These are phyloP conservation scores for Delonix regia DNA, from an alignment of 306 rosid species.

Conservation along the genomic window DNA sequence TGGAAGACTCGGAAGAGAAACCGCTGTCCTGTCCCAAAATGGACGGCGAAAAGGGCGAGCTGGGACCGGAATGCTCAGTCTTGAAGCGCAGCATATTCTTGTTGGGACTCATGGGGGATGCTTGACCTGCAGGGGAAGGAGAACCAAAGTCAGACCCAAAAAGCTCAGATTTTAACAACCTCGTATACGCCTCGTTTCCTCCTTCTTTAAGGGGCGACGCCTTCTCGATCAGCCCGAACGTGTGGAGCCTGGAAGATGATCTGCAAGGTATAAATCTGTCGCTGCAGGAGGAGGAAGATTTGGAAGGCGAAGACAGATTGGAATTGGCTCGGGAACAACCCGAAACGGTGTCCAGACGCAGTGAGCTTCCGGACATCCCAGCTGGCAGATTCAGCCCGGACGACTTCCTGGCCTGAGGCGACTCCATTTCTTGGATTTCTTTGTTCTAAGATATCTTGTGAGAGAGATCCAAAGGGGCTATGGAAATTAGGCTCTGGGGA, in stretches of 20 bases:
- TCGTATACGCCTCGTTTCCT: constrained; percentile 73
- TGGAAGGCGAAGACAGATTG: constrained; percentile 56
- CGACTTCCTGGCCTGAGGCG: constrained; percentile 57
- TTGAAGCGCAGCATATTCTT: constrained; percentile 91
- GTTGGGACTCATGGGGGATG: constrained; percentile 80
- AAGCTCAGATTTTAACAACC: constrained; percentile 79
- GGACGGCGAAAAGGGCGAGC: constrained; percentile 85
- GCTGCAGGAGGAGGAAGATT: constrained; percentile 65
- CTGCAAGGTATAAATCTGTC: constrained; percentile 98
- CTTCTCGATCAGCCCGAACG: constrained; percentile 78
- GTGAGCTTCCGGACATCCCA: constrained; percentile 80
- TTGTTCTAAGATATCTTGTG: background rate
- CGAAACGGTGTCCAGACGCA: constrained; percentile 66
- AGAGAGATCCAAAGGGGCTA: background rate
- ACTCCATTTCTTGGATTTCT: constrained; percentile 57
- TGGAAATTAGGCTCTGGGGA: background rate
- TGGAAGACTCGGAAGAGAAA: constrained; percentile 56
- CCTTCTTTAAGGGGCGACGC: constrained; percentile 91
- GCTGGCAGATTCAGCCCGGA: constrained; percentile 79
- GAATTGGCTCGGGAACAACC: constrained; percentile 60
- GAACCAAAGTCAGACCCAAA: constrained; percentile 93
- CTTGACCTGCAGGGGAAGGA: constrained; percentile 70
- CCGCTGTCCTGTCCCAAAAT: constrained; percentile 57
- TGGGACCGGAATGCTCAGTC: constrained; percentile 75
- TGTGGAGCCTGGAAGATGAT: constrained; percentile 91